Base-by-base conservation (phyloP, 148 eudicot genomes). In the Limonium bicolor region DNA sequence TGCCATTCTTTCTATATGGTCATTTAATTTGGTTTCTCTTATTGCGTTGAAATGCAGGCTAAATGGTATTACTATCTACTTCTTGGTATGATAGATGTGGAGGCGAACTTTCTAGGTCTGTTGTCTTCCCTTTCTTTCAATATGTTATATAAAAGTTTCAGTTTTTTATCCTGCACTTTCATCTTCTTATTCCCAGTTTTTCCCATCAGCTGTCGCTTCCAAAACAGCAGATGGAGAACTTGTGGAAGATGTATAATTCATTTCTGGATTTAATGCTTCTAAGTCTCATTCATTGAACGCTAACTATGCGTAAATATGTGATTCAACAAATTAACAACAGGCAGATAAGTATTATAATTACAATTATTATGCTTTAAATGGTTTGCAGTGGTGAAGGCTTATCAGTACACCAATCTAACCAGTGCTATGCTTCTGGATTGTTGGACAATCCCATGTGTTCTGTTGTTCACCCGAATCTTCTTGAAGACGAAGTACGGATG, bases 341-440 rank as follows among this genome's bases (percentile, higher is more conserved):
- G n/a, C n/a, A n/a, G n/a, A n/a, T n/a, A n/a, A n/a, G n/a, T n/a
- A n/a, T n/a, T n/a, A n/a, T n/a, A n/a, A 25, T 36, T 37, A 21
- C 17, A 27, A 19, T 29, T 19, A 42, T 35, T 36, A 10, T 53
- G 48, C 40, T 31, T 25, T 28, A 30, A 27, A 50, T 38, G 28
- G 2, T 2, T 39, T 69, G 68, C 77, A 85, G 95, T 85, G 54
- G 95, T 85, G 47, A 85, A 76, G 79, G 79, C 95, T 41, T 85
- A 76, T 54, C 95, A 85, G 56, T 85, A 80, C 59, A 85, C 95
- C 10, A 76, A 88, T 17, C 45, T 85, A 50, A 85, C 90, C 24
- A 85, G 95, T 53, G 69, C 80, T 17, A 80, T 77, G 95, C 82
- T 85, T 47, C 76, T 85, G 75, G 95, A 85, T 71, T 85, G 95